Conservation (phyloP, 2,329 filamentous ascomycete species). For the Neofusicoccum cordaticola region DNA sequence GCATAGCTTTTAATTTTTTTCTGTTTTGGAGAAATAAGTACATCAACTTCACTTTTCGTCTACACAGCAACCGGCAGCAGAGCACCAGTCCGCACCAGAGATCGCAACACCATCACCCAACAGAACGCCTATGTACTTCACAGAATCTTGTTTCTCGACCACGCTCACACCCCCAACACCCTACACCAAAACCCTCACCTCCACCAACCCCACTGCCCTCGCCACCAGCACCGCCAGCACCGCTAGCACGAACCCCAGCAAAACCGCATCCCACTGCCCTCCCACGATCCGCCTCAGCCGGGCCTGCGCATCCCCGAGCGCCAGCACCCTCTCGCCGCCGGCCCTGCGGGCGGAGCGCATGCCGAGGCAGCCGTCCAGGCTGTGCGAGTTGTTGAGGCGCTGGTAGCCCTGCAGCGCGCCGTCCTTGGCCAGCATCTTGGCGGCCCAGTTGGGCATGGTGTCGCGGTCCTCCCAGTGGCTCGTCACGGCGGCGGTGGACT, state of each 20-base stretch:
- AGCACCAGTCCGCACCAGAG: too few relatives aligned
- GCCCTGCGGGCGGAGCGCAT: slow-evolving; percentile 53
- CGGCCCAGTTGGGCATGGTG: slow-evolving; percentile 54
- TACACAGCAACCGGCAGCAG: too few relatives aligned
- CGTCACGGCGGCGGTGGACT: slow-evolving; percentile 22
- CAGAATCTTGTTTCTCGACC: not conserved
- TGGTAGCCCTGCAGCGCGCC: slow-evolving; percentile 53
- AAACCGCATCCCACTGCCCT: slow-evolving; percentile 25
- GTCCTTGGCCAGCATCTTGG: slow-evolving; percentile 50
- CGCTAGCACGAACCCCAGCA: slow-evolving; percentile 22
- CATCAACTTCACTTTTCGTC: too few relatives aligned
- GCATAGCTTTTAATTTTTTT: too few relatives aligned
- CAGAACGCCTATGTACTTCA: not conserved
- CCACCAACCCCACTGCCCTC: not conserved
- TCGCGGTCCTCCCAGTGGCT: slow-evolving; percentile 45
- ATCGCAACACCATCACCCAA: too few relatives aligned
- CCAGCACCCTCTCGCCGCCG: slow-evolving; percentile 41
- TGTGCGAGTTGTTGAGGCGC: slow-evolving; percentile 52
- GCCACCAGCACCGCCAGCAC: not conserved
- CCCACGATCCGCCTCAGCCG: not conserved
- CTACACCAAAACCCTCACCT: not conserved
- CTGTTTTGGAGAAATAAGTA: too few relatives aligned
- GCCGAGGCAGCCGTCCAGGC: slow-evolving; percentile 60
- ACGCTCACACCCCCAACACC: not conserved
- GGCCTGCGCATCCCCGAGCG: slow-evolving; percentile 38